Evolutionary conservation across 345 rosid genomes (phyloP), one percentile per base, ranked within the genome.

Genomic region (Geranium rotundifolium): DNA sequence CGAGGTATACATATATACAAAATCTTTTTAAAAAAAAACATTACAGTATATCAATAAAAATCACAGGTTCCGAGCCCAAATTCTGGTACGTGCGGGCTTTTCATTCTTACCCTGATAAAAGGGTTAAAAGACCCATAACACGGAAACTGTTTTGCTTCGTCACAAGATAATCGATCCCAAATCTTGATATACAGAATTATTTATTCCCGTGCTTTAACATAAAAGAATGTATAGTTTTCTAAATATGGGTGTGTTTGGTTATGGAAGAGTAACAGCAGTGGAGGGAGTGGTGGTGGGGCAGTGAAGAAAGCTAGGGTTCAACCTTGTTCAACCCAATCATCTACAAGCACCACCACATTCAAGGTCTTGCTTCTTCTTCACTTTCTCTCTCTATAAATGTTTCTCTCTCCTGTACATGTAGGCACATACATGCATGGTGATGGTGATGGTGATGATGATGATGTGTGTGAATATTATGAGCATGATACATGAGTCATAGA

Each of bases 281-380:
- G 75, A 61, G 46, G 23, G 4, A 79, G 69, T 68, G 95, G 91
- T 69, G 95, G 91, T 69, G 97, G 89, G 76, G 74, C 86, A 73
- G 69, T 70, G 46, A 95, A 95, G 89, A 95, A 88, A 78, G 90
- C 96, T 34, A 95, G 85, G 82, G 83, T 81, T 72, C 99, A 88
- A 71, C 79, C 96, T 72, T 80, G 87, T 73, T 75, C 96, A 67
- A 73, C 82, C 71, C 90, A 83, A 64, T 72, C 93, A 55, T 9
- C 52, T 7, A 23, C 27, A 23, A 23, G 27, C 27, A 37, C 9
- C 12, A 56, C 59, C 60, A 83, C 90, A 67, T 84, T 91, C 72
- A 91, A 89, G 91, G 96, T 85, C 76, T 73, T 29, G 70, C n/a
- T 23, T 65, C 50, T 50, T 58, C 68, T 62, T 41, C 66, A 68